Evolutionary conservation across 1,284 basidiomycete species (phyloP).

Genomic region (Pseudozyma sp.): DNA sequence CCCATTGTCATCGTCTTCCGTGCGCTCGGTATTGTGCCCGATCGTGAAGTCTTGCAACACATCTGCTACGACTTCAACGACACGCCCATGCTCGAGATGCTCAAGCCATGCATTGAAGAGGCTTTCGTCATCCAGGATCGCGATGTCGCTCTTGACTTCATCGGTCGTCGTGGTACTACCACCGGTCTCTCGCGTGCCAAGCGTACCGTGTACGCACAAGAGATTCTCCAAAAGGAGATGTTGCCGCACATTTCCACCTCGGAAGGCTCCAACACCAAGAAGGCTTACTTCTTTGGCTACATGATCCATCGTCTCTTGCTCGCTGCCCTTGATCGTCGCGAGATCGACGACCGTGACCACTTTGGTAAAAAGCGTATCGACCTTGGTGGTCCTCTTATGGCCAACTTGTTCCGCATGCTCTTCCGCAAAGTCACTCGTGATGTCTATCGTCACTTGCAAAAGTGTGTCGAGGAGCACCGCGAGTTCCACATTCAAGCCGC

Average conservation of each 20-base stretch:
- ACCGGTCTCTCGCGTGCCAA: slow-evolving; percentile 90
- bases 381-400: slow-evolving; percentile 91
- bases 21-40: slow-evolving; percentile 95
- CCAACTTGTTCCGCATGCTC: slow-evolving; percentile 95
- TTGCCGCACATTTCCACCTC: slow-evolving; percentile 95
- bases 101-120: slow-evolving; percentile 98
- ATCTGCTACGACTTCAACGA: slow-evolving; percentile 99
- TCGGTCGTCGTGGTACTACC: slow-evolving; percentile 96
- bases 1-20: slow-evolving; percentile 99
- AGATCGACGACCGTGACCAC: slow-evolving; percentile 98
- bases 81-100: slow-evolving; percentile 94
- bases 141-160: slow-evolving; percentile 91
- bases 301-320: slow-evolving; percentile 97
- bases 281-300: slow-evolving; percentile 99
- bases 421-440: slow-evolving; percentile 97
- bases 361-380: slow-evolving; percentile 99
- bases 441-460: slow-evolving; percentile 95
- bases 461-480: slow-evolving; percentile 93
- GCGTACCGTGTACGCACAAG: slow-evolving; percentile 94
- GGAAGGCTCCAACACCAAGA: slow-evolving; percentile 96
- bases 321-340: slow-evolving; percentile 91
- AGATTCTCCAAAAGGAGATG: slow-evolving; percentile 99
- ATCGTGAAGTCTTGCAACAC: slow-evolving; percentile 96
- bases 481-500: slow-evolving; percentile 92
- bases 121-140: slow-evolving; percentile 98